Conservation (phyloP, 768 basidiomycete species). For the Polyporus arcularius region DNA sequence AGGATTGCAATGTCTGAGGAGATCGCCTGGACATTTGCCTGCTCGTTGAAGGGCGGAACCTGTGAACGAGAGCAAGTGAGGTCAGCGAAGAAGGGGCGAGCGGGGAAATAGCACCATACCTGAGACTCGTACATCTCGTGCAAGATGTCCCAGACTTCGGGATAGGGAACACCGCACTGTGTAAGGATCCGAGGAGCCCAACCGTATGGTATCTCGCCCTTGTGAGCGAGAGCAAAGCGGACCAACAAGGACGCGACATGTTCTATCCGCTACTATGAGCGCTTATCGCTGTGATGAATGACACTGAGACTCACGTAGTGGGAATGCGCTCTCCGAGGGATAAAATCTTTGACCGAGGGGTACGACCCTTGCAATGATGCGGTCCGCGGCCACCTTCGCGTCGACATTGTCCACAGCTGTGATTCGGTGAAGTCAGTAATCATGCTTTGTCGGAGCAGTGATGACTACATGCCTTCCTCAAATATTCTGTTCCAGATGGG, state of each 20-base stretch:
- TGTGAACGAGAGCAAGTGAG: conserved; percentile 27
- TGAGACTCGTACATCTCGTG: conserved; percentile 76
- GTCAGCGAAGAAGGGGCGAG: conserved; percentile 9
- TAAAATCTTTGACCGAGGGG: conserved; percentile 84
- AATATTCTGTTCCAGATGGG: conserved; percentile 91
- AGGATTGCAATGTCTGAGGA: conserved; percentile 82
- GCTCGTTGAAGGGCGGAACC: conserved; percentile 85
- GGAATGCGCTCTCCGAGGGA: conserved; percentile 89
- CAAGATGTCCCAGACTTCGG: conserved; percentile 82
- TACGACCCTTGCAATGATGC: conserved; percentile 62
- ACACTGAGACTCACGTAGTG: conserved; percentile 64
- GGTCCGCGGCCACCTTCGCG: conserved; percentile 55
- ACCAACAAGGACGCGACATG: conserved; percentile 76
- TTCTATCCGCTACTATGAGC: conserved; percentile 44
- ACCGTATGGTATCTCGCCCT: conserved; percentile 60
- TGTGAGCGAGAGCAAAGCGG: conserved; percentile 66
- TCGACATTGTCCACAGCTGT: conserved; percentile 60
- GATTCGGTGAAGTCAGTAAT: not conserved
- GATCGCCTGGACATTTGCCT: conserved; percentile 75
- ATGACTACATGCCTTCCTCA: conserved; percentile 60
- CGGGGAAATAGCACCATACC: conserved; percentile 41
- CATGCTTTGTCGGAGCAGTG: not conserved
- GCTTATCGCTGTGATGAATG: not conserved
- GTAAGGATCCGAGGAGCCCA: conserved; percentile 82
- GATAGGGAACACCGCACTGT: conserved; percentile 79